A percentile compares a stretch with the other conserved stretches of the same genome.
phyloP scores from a whole-genome alignment of 2,329 filamentous ascomycete species.

The Colletotrichum musae region DNA sequence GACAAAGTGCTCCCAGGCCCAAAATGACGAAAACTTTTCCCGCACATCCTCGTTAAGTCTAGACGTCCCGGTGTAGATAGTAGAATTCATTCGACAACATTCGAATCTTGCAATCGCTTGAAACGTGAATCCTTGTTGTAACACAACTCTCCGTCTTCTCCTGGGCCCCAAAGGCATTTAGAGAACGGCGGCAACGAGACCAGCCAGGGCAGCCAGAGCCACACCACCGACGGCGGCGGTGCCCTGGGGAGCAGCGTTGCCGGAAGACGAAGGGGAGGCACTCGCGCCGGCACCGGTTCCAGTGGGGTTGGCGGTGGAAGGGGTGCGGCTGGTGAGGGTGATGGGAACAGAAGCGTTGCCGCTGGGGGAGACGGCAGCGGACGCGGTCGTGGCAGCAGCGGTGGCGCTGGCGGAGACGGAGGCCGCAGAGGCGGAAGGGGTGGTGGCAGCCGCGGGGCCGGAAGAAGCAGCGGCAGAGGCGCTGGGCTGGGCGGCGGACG shows the following conservation, averaged over 20 bases:
- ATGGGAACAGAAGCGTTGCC: background rate
- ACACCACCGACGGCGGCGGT: conserved; percentile 24
- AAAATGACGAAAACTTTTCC: conserved; percentile 18
- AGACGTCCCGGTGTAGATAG: background rate
- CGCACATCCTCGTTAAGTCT: conserved; percentile 24
- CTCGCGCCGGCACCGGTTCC: conserved; percentile 27
- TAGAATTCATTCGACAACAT: conserved; percentile 19
- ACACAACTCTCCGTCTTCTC: too few relatives aligned
- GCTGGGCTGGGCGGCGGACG: conserved; percentile 16
- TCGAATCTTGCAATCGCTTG: background rate
- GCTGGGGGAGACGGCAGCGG: conserved; percentile 24
- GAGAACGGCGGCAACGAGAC: conserved; percentile 32
- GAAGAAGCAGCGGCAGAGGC: conserved; percentile 1
- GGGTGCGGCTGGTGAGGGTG: conserved; percentile 12
- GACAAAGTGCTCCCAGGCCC: conserved; percentile 8
- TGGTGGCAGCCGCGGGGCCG: background rate
- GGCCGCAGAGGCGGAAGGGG: background rate
- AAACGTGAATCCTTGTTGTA: background rate
- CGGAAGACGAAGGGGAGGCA: conserved; percentile 10
- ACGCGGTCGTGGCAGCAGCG: conserved; percentile 47
- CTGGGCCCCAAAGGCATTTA: background rate
- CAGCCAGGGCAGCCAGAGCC: conserved; percentile 33
- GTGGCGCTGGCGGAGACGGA: conserved; percentile 39
- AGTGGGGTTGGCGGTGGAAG: conserved; percentile 5
- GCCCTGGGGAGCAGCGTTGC: conserved; percentile 27